Conservation (phyloP, 2,329 filamentous ascomycete genomes). For the Aureobasidium sp. region DNA sequence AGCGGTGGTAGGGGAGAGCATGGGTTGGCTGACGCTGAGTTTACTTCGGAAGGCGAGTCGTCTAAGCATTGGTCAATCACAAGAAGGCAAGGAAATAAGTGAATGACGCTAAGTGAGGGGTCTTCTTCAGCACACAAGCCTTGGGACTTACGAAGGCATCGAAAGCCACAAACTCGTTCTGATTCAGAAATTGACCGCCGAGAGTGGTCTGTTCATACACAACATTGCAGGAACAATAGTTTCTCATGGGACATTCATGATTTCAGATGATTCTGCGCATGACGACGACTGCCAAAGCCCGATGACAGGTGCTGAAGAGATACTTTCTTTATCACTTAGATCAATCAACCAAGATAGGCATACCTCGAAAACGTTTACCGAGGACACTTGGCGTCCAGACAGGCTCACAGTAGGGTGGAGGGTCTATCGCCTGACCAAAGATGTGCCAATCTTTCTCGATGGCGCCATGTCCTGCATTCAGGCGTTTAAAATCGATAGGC, state of each 20-base stretch:
- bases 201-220: not conserved
- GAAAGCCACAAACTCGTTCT: not conserved
- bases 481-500: not conserved
- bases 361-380: not conserved
- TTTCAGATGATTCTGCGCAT: not conserved
- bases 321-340: not conserved
- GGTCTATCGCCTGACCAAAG: not conserved
- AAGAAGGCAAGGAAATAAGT: not conserved
- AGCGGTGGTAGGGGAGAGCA: not conserved
- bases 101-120: not conserved
- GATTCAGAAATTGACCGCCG: not conserved
- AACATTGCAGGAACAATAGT: not conserved
- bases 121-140: not conserved
- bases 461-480: conserved; percentile 2
- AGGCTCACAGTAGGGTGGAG: not conserved
- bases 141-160: not conserved
- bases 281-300: not conserved
- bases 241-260: not conserved
- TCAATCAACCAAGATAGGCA: not conserved
- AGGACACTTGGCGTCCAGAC: not conserved
- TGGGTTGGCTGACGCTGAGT: not conserved
- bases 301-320: not conserved
- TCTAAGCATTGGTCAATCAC: not conserved
- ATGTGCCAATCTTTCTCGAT: conserved; percentile 2
- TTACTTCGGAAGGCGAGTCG: not conserved